Evolutionary conservation across 2,329 filamentous ascomycete species (phyloP).

Genomic region (Anthostomella pinea): DNA sequence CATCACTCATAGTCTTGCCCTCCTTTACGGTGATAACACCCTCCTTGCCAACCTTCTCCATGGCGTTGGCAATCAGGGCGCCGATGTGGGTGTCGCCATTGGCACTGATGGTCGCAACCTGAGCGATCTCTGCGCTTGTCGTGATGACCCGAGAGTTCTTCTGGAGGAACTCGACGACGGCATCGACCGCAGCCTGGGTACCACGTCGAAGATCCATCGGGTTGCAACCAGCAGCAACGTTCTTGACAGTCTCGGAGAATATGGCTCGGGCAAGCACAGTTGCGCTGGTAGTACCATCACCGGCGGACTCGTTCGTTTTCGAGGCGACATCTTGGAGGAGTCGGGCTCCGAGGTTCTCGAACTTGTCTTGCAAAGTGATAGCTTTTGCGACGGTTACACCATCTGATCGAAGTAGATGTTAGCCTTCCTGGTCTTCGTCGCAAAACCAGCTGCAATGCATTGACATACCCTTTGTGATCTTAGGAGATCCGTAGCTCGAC

Average conservation of each 20-base stretch:
- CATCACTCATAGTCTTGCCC: conserved; percentile 96
- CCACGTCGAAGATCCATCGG: conserved; percentile 97
- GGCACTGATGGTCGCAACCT: conserved; percentile 97
- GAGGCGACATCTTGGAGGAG: conserved; percentile 96
- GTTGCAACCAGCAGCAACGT: conserved; percentile 98
- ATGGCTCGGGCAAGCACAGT: conserved; percentile 96
- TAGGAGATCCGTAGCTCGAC: conserved; percentile 96
- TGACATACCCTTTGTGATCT: conserved; percentile 93
- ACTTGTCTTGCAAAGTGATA: conserved; percentile 94
- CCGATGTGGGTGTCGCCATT: conserved; percentile 96
- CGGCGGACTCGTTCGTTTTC: conserved; percentile 98
- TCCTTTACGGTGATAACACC: conserved; percentile 99
- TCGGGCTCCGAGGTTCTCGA: conserved; percentile 97
- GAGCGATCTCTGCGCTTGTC: conserved; percentile 92
- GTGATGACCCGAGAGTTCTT: conserved; percentile 98
- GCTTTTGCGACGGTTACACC: conserved; percentile 89
- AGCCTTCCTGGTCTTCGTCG: no score
- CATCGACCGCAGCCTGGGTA: conserved; percentile 93
- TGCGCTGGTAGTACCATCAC: conserved; percentile 97
- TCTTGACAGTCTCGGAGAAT: conserved; percentile 99
- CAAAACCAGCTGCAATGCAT: no score
- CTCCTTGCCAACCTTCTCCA: conserved; percentile 99
- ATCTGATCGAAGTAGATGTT: no score
- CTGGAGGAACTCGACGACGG: conserved; percentile 90
- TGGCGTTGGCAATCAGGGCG: conserved; percentile 92